Conservation (phyloP, 2,329 filamentous ascomycete species). For the Exophiala alcalophila region DNA sequence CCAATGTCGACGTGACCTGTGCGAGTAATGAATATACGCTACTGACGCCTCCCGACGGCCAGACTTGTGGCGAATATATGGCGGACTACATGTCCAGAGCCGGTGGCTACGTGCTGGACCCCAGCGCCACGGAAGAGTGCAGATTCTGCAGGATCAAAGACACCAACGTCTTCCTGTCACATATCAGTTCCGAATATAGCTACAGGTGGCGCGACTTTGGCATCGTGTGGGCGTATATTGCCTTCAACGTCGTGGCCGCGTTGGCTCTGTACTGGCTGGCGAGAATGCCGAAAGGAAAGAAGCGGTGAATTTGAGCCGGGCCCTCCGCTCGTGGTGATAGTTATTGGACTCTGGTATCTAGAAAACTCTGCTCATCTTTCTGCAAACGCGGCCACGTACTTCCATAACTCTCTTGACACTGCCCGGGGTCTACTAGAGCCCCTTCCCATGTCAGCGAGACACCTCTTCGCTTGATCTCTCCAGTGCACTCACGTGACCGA, state of each 20-base stretch:
- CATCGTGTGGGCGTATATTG: slow-evolving; percentile 64
- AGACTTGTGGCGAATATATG: slow-evolving; percentile 62
- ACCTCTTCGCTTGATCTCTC: too few relatives aligned
- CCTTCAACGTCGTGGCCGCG: slow-evolving; percentile 60
- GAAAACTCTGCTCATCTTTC: too few relatives aligned
- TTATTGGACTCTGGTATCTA: too few relatives aligned
- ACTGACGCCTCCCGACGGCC: slow-evolving; percentile 47
- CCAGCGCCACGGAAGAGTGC: slow-evolving; percentile 50
- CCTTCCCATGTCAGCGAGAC: too few relatives aligned
- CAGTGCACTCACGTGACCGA: too few relatives aligned
- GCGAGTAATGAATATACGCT: neutral
- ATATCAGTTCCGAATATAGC: slow-evolving; percentile 42
- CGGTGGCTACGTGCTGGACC: slow-evolving; percentile 54
- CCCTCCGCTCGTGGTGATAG: too few relatives aligned
- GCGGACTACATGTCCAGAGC: slow-evolving; percentile 44
- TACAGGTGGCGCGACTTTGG: slow-evolving; percentile 67
- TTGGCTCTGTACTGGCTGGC: slow-evolving; percentile 62
- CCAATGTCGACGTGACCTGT: neutral
- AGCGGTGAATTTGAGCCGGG: too few relatives aligned
- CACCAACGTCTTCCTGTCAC: slow-evolving; percentile 49
- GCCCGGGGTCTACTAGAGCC: too few relatives aligned
- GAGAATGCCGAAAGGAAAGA: slow-evolving; percentile 53
- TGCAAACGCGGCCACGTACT: too few relatives aligned
- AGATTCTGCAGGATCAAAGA: slow-evolving; percentile 47
- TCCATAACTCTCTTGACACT: too few relatives aligned